Evolutionary conservation across 2,329 filamentous ascomycete species (phyloP).

Genomic region (Alternaria gansuensis): DNA sequence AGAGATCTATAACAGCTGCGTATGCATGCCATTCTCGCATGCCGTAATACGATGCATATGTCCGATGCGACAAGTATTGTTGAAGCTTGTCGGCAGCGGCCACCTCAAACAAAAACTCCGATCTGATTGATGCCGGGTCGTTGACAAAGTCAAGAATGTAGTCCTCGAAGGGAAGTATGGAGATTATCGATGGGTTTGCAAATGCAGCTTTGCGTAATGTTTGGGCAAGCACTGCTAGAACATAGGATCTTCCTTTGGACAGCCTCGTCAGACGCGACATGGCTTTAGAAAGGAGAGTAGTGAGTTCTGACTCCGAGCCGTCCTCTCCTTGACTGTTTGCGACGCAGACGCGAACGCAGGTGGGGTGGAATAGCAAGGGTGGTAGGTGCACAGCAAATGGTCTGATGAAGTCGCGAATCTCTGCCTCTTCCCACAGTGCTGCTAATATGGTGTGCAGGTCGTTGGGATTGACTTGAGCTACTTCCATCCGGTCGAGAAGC

Average conservation of each 20-base stretch:
- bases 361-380: slow-evolving; percentile 50
- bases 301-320: slow-evolving; percentile 14
- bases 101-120: slow-evolving; percentile 59
- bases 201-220: slow-evolving; percentile 47
- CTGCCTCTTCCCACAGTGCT: slow-evolving; percentile 59
- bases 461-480: slow-evolving; percentile 10
- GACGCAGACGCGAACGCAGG: slow-evolving; percentile 36
- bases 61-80: slow-evolving; percentile 42
- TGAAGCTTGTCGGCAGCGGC: slow-evolving; percentile 49
- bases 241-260: slow-evolving; percentile 48
- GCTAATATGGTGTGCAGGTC: slow-evolving; percentile 40
- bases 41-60: slow-evolving; percentile 57
- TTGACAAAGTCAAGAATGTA: slow-evolving; percentile 54
- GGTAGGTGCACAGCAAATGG: slow-evolving; percentile 52
- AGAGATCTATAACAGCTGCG: slow-evolving; percentile 57
- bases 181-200: slow-evolving; percentile 37
- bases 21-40: slow-evolving; percentile 55
- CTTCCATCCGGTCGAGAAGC: slow-evolving; percentile 31
- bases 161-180: slow-evolving; percentile 51
- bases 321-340: slow-evolving; percentile 1
- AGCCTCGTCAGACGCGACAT: slow-evolving; percentile 41
- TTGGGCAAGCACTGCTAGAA: slow-evolving; percentile 42
- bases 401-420: slow-evolving; percentile 59
- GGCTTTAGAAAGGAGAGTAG: slow-evolving; percentile 35
- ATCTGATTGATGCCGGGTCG: slow-evolving; percentile 53